A percentile compares a stretch with the other conserved stretches of the same genome.
Conservation (phyloP, 1,139 yeast species). For the Hemisphaericaspora lyxosophila region DNA sequence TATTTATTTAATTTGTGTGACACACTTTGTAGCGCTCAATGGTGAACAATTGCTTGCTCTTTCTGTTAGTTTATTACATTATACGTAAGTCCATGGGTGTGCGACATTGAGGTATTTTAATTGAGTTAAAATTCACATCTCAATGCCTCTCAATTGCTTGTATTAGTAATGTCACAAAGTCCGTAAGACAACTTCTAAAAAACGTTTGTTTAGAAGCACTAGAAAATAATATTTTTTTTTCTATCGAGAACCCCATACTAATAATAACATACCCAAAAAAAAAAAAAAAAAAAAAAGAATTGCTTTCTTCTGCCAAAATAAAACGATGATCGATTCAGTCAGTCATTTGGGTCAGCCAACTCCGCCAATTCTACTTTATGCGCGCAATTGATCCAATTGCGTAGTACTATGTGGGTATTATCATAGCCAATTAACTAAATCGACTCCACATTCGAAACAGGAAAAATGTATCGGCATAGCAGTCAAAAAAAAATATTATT, state of each 20-base stretch:
- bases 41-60: not conserved
- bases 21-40: not conserved
- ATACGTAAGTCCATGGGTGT: not conserved
- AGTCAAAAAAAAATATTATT: not conserved
- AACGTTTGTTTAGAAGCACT: not conserved
- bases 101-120: not conserved
- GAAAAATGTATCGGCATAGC: not conserved
- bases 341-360: not conserved
- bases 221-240: not conserved
- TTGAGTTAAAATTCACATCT: not conserved
- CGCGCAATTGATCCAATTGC: not conserved
- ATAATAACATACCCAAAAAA: not conserved
- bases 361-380: not conserved
- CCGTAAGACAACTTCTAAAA: not conserved
- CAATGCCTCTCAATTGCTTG: not conserved
- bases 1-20: too few species aligned
- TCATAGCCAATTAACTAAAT: not conserved
- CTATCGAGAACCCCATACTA: not conserved
- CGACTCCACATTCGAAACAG: not conserved
- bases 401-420: not conserved
- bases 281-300: too few species aligned
- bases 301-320: not conserved
- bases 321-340: not conserved
- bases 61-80: not conserved
- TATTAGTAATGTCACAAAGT: not conserved